Conservation (phyloP, 2,329 filamentous ascomycete species). For the Leptographium radiaticola region DNA sequence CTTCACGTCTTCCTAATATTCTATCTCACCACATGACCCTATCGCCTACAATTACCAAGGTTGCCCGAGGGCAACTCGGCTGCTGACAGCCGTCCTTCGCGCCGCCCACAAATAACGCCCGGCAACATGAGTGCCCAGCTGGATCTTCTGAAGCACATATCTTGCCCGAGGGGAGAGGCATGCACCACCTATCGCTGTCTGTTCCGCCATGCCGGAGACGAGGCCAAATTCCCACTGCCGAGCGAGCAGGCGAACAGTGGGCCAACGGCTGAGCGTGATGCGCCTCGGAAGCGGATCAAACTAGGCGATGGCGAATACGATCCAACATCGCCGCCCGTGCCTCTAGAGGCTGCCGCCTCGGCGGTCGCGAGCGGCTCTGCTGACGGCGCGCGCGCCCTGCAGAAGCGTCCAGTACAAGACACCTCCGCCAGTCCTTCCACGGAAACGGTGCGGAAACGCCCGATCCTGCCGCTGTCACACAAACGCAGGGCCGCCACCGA, state of each 20-base stretch:
- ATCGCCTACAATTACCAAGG: neutral
- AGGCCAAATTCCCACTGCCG: neutral
- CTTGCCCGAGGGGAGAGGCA: conserved; percentile 12
- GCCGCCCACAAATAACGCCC: neutral
- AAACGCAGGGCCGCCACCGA: conserved; percentile 7
- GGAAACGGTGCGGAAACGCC: neutral
- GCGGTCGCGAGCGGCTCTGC: too few species aligned
- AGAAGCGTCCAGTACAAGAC: neutral
- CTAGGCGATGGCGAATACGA: conserved; percentile 1
- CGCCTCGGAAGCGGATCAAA: neutral
- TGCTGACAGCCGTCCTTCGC: too few species aligned
- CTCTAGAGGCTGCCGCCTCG: too few species aligned
- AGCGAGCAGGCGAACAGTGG: neutral
- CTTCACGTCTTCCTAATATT: neutral
- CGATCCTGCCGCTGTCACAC: conserved; percentile 4
- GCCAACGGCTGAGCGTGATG: neutral
- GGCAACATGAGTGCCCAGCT: conserved; percentile 7
- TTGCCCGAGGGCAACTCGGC: neutral
- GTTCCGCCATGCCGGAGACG: conserved; percentile 10
- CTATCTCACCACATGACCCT: neutral
- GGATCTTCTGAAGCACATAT: conserved; percentile 13
- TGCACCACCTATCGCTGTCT: conserved; percentile 13
- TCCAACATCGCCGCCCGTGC: neutral
- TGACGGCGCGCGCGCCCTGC: too few species aligned
- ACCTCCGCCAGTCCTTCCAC: too few species aligned